Percentiles rank a stretch among this genome's conserved stretches.
Conservation (phyloP, 148 eudicot genomes). For the Selenicereus undatus region DNA sequence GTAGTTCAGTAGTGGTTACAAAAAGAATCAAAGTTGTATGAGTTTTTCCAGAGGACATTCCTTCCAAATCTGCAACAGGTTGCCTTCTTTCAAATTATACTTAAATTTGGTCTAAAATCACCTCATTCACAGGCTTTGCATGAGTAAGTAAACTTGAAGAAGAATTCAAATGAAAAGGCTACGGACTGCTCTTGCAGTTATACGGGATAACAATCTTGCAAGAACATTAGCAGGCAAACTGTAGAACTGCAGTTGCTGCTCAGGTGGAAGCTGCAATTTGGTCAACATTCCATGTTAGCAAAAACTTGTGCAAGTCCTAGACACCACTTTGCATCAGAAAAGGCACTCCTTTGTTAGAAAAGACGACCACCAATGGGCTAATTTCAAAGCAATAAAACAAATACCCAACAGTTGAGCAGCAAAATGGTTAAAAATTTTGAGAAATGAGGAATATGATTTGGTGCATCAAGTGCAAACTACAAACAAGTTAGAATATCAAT, state of each 20-base stretch:
- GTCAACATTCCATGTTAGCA: conserved; percentile 4
- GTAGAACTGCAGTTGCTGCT: conserved; percentile 51
- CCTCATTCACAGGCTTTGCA: not conserved
- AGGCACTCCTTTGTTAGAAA: not conserved
- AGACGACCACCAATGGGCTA: not conserved
- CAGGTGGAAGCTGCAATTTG: conserved; percentile 65
- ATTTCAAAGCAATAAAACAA: not conserved
- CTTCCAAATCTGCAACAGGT: not conserved
- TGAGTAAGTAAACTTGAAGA: not conserved
- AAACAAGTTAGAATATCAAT: too few species aligned
- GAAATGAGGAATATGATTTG: not conserved
- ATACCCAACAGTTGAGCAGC: too few species aligned
- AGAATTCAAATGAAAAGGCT: conserved; percentile 44
- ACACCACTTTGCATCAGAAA: not conserved
- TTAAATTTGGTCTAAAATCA: not conserved
- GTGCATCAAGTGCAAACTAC: too few species aligned
- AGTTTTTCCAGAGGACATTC: not conserved
- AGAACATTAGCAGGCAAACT: conserved; percentile 66
- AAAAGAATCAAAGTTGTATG: not conserved
- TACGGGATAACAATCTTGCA: conserved; percentile 66
- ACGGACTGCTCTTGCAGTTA: conserved; percentile 67
- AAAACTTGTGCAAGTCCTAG: not conserved
- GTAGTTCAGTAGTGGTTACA: not conserved
- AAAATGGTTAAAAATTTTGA: not conserved
- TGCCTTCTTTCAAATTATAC: not conserved